These are phyloP conservation scores for Fusarium bactridioides DNA, from an alignment of 2,329 filamentous ascomycete species.

Conservation along the genomic window DNA sequence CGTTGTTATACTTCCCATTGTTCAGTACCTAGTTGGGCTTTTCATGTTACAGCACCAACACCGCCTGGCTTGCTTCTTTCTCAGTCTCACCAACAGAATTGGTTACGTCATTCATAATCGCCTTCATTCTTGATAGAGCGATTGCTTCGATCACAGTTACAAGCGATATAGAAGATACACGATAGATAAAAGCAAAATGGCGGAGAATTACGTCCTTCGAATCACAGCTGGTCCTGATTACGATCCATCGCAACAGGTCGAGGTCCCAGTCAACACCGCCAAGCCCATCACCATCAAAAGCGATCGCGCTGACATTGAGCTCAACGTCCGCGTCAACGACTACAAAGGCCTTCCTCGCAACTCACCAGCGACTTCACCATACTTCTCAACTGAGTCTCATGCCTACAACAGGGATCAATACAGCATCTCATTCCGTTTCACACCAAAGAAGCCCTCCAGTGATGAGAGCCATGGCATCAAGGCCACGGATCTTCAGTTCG, in stretches of 20 bases:
- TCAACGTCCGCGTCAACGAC: conserved; percentile 77
- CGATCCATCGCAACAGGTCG: conserved; percentile 73
- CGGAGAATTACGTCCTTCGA: conserved; percentile 78
- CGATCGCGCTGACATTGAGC: conserved; percentile 68
- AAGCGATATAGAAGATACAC: background rate
- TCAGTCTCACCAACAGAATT: background rate
- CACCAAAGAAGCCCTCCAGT: conserved; percentile 62
- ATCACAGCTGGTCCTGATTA: conserved; percentile 85
- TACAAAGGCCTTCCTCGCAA: conserved; percentile 74
- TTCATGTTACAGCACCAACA: background rate
- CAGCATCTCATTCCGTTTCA: conserved; percentile 81
- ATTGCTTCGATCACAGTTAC: background rate
- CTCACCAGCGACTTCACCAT: conserved; percentile 75
- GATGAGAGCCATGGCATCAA: conserved; percentile 58
- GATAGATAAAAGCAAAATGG: conserved; percentile 51
- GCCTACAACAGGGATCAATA: conserved; percentile 77
- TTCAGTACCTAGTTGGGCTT: background rate
- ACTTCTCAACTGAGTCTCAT: conserved; percentile 78
- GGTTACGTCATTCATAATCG: conserved; percentile 25
- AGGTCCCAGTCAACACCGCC: conserved; percentile 78
- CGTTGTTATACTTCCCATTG: background rate
- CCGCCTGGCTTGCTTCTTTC: background rate
- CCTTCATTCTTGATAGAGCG: background rate
- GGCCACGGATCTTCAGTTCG: conserved; percentile 82
- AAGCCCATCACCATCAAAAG: conserved; percentile 69